Conservation (phyloP, 768 basidiomycete species). For the Trametes maxima region DNA sequence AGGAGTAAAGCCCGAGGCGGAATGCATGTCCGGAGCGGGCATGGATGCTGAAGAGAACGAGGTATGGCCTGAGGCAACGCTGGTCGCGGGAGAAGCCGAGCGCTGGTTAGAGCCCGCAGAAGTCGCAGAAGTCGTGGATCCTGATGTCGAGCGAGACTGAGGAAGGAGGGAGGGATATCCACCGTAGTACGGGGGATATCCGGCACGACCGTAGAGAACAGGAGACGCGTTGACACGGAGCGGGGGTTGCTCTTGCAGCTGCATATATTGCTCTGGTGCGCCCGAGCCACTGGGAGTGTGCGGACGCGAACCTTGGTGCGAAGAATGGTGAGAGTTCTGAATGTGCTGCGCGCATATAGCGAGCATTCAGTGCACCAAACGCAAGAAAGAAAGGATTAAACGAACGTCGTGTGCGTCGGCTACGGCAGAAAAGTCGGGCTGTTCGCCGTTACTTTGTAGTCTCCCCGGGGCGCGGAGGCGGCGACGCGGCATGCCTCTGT, state of each 20-base stretch:
- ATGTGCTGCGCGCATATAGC: slow-evolving; percentile 18
- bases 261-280: slow-evolving; percentile 7
- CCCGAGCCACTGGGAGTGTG: slow-evolving; percentile 13
- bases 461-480: slow-evolving; percentile 14
- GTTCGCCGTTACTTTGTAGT: slow-evolving; percentile 17
- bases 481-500: slow-evolving; percentile 46
- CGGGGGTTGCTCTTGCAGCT: slow-evolving; percentile 1
- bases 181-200: background rate
- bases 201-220: background rate
- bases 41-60: slow-evolving; percentile 47
- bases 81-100: slow-evolving; percentile 64
- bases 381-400: slow-evolving; percentile 1
- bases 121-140: slow-evolving; percentile 46
- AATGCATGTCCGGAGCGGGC: slow-evolving; percentile 33
- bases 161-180: background rate
- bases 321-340: slow-evolving; percentile 13
- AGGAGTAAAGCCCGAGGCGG: slow-evolving; percentile 5
- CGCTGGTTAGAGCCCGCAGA: slow-evolving; percentile 46
- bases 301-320: slow-evolving; percentile 20
- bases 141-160: slow-evolving; percentile 49
- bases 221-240: background rate
- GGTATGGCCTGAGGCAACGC: slow-evolving; percentile 54
- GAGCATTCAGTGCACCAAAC: slow-evolving; percentile 9
- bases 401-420: slow-evolving; percentile 14
- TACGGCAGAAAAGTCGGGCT: slow-evolving; percentile 11